Evolutionary conservation across 2,329 filamentous ascomycete genomes (phyloP).

Genomic region (Cercospora zeina): DNA sequence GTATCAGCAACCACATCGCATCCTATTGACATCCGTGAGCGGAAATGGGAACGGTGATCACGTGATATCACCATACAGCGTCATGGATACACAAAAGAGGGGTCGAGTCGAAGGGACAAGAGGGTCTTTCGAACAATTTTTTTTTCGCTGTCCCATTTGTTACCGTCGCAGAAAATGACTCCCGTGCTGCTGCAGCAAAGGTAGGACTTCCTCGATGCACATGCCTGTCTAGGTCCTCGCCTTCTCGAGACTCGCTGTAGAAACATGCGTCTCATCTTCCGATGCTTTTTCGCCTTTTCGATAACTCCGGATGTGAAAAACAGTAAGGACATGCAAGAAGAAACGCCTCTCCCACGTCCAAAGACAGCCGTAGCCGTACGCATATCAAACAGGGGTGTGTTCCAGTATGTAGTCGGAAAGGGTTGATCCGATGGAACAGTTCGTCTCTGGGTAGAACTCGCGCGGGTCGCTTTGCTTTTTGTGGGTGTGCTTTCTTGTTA

Average conservation of each 20-base stretch:
- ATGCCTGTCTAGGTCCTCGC: slow-evolving; percentile 5
- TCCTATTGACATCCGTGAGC: background rate
- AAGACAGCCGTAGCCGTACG: background rate
- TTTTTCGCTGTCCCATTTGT: slow-evolving; percentile 4
- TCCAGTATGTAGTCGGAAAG: background rate
- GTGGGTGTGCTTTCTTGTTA: slow-evolving; percentile 5
- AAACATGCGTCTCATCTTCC: slow-evolving; percentile 1
- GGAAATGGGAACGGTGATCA: background rate
- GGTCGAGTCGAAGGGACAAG: slow-evolving; percentile 4
- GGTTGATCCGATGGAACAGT: background rate
- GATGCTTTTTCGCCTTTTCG: slow-evolving; percentile 2
- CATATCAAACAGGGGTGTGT: background rate
- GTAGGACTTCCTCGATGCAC: slow-evolving; percentile 10
- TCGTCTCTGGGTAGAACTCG: slow-evolving; percentile 7
- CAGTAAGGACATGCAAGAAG: background rate
- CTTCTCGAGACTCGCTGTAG: background rate
- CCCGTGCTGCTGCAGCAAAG: slow-evolving; percentile 5
- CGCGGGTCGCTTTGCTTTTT: slow-evolving; percentile 6
- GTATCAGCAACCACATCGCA: background rate
- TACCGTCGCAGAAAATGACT: slow-evolving; percentile 1
- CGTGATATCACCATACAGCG: background rate
- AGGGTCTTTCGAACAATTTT: slow-evolving; percentile 24
- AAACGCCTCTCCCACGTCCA: slow-evolving; percentile 2
- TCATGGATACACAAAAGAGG: background rate
- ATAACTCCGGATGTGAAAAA: background rate